Conservation (phyloP, 179 eudicot species). For the Spinacia oleracea region DNA sequence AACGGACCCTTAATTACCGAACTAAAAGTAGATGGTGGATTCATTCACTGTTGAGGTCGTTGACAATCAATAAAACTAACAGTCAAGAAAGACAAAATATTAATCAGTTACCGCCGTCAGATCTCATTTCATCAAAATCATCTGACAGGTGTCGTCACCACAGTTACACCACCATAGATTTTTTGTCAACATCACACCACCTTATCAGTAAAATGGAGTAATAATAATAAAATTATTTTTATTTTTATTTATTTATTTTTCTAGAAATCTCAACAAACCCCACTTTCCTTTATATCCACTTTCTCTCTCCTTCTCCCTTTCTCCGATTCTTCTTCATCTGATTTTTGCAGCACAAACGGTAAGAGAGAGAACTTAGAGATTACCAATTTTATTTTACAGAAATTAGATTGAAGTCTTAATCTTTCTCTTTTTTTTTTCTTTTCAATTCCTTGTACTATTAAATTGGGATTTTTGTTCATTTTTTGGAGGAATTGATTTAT, state of each 20-base stretch:
- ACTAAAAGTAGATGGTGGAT: too few species aligned
- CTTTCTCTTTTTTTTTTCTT: neutral
- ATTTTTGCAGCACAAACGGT: constrained; percentile 6
- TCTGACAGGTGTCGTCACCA: constrained; percentile 12
- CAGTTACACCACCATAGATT: neutral
- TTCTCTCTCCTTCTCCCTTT: constrained; percentile 20
- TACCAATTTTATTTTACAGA: neutral
- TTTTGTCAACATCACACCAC: neutral
- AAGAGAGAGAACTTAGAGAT: neutral
- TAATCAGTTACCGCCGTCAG: constrained; percentile 21
- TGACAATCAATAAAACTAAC: too few species aligned
- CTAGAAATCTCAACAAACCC: neutral
- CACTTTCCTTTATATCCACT: constrained; percentile 9
- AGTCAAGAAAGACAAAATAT: neutral
- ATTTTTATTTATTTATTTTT: neutral
- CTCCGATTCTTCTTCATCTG: neutral
- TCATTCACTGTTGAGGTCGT: neutral
- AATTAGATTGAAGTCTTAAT: neutral
- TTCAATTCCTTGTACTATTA: constrained; percentile 12
- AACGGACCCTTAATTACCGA: too few species aligned
- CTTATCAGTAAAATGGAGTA: neutral
- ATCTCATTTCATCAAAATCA: constrained; percentile 8
- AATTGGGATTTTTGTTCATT: neutral
- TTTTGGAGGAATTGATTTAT: constrained; percentile 3
- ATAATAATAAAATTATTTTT: too few species aligned